Evolutionary conservation across 352 stramenopile genomes (phyloP), one percentile per base, ranked within the genome.

Genomic region (Phytophthora boehmeriae): DNA sequence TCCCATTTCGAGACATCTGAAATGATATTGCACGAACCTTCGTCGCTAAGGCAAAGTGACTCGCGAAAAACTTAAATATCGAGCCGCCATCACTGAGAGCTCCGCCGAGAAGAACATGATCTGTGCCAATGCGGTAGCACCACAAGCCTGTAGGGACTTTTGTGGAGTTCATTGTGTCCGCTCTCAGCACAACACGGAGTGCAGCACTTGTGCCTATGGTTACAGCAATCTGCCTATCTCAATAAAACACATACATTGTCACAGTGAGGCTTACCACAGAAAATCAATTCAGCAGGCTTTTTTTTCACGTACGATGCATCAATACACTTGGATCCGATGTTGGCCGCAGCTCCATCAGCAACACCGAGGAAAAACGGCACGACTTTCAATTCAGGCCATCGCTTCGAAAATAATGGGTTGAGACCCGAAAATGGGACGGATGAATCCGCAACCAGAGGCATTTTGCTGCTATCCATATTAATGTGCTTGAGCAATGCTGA

Each of bases 61-160:
- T 93, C 73, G 38, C 80, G 69, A 93, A 88, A 78, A 97, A 99
- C 52, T 97, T 90, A 57, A 96, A 93, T 8, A 98, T 76, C n/a
- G 90, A 98, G n/a, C 94, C 96, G n/a, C 96, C 96, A 73, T 99
- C 96, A 30, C 93, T 98, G n/a, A 99, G 73, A 0, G 96, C 96
- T 22, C 95, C 96, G n/a, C 96, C 96, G 0, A 99, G 66, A 55
- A 99, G 63, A 47, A 98, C 61, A 19, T 89, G 78, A 32, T 92
- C 66, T 19, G 79, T 73, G 48, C 94, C 73, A 35, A 98, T 88
- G 32, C 93, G 87, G 68, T 98, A 99, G 71, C 93, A 98, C 85
- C 95, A 99, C 14, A 99, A 72, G 4, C 96, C 96, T 25, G 83
- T 85, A 9, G 92, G 90, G 30, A 97, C 89, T 49, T 86, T 89